Evolutionary conservation across 2,329 filamentous ascomycete species (phyloP), one percentile per base, ranked within the genome.

Genomic region (Paracorniculantispora psalliotae): DNA sequence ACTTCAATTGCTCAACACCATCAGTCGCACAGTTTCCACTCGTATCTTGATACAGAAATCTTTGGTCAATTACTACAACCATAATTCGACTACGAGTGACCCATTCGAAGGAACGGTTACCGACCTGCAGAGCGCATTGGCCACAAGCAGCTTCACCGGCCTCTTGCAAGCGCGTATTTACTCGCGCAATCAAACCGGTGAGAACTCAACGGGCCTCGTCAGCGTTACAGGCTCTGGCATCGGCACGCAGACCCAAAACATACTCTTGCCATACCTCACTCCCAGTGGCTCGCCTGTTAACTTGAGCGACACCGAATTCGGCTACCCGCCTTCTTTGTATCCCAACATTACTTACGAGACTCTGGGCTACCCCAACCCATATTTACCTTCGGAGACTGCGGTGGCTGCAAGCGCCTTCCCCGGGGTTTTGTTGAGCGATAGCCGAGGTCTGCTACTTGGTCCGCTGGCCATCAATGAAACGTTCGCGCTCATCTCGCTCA

Each of bases 401-500:
- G 75, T 73, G 59, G 68, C 74, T 10, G 82, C 81, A 46, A 74
- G 73, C 58, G 79, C 78, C 25, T 85, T 82, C 60, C 75, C 76
- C 1, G 78, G 71, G 26, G 75, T 83, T 59, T 73, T 72, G n/a
- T 76, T 84, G 37, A 79, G 75, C 61, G 75, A 73, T 54, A 76
- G 77, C 54, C 76, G 71, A 50, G 85, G 85, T 1, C 76, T 96
- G n/a, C 74, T 96, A 1, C 79, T 94, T 0, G 92, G 92, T 0
- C 92, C 92, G 0, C 78, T 90, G 59, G 77, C 83, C 25, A 73
- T 94, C 63, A 94, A 96, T 69, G 75, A 82, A 47, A 84, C 85
- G 0, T 89, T 88, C 63, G 89, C 90, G 23, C 76, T 97, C 12
- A 71, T 96, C 13, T 96, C 92, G 2, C 77, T 96, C 60, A 96